Evolutionary conservation across 2,329 filamentous ascomycete species (phyloP).

Genomic region (Dryadomyces quercus-mongolicae): DNA sequence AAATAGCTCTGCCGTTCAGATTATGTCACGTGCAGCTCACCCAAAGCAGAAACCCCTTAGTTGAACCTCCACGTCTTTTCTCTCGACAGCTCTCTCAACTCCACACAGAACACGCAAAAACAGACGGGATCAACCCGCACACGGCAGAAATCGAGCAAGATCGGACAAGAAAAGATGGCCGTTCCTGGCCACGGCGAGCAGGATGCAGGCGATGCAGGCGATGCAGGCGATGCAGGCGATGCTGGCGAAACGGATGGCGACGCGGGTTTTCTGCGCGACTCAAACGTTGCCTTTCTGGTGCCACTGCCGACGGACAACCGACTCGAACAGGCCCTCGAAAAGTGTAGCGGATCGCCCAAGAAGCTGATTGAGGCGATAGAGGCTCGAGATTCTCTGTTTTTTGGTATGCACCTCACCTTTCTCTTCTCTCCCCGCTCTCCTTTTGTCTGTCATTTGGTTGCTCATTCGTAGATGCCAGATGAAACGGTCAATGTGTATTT

Average conservation of each 20-base stretch:
- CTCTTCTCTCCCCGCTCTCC: not conserved
- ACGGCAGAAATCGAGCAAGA: not conserved
- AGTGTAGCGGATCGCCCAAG: slow-evolving; percentile 22
- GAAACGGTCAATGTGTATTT: slow-evolving; percentile 60
- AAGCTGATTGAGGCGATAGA: slow-evolving; percentile 44
- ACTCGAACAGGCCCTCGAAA: slow-evolving; percentile 37
- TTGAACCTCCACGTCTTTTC: not conserved
- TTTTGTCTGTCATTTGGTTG: not conserved
- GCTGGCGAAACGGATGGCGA: slow-evolving; percentile 2
- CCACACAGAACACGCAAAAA: too few relatives aligned
- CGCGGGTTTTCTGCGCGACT: slow-evolving; percentile 41
- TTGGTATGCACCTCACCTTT: slow-evolving; percentile 41
- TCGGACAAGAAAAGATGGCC: not conserved
- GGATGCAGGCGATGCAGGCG: not conserved
- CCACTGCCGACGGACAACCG: slow-evolving; percentile 43
- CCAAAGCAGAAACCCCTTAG: not conserved
- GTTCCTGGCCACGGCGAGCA: not conserved
- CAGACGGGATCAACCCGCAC: too few relatives aligned
- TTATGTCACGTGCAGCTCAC: not conserved
- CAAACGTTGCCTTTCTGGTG: slow-evolving; percentile 48
- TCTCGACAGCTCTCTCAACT: too few relatives aligned
- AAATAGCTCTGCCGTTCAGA: not conserved
- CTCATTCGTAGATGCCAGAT: slow-evolving; percentile 35
- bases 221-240: not conserved
- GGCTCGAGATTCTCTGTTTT: slow-evolving; percentile 55